These are phyloP conservation scores for Protomyces pachydermus DNA, from an alignment of 1,139 yeast species.

Conservation along the genomic window DNA sequence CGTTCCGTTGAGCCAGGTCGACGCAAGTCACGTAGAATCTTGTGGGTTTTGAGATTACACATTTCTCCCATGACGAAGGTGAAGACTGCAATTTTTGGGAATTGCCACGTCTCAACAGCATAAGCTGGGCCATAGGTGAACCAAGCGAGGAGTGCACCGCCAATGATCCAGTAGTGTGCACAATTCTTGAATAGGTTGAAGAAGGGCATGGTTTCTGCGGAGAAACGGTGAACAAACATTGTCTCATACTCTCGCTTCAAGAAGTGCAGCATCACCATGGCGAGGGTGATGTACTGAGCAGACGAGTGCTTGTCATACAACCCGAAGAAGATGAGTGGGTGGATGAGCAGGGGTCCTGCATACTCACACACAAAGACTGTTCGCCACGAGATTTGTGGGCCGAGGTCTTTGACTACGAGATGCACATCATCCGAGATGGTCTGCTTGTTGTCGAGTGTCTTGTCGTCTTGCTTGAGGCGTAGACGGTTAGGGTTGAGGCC, in stretches of 20 bases:
- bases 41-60: slow-evolving; percentile 68
- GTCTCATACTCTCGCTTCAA: slow-evolving; percentile 86
- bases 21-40: slow-evolving; percentile 55
- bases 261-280: slow-evolving; percentile 65
- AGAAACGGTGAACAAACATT: slow-evolving; percentile 72
- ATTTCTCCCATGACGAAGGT: slow-evolving; percentile 63
- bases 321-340: slow-evolving; percentile 55
- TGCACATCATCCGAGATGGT: slow-evolving; percentile 33
- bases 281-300: slow-evolving; percentile 23
- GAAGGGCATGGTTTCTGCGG: slow-evolving; percentile 87
- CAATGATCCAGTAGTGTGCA: slow-evolving; percentile 82
- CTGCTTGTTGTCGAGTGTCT: slow-evolving; percentile 34
- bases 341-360: slow-evolving; percentile 79
- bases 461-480: slow-evolving; percentile 37
- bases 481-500: slow-evolving; percentile 38
- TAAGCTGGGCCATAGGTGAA: slow-evolving; percentile 62
- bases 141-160: slow-evolving; percentile 67
- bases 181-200: slow-evolving; percentile 83
- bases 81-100: slow-evolving; percentile 32
- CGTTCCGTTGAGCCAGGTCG: slow-evolving; percentile 47
- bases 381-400: slow-evolving; percentile 90
- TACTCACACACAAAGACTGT: slow-evolving; percentile 83
- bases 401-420: slow-evolving; percentile 71
- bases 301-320: slow-evolving; percentile 2
- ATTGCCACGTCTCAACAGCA: slow-evolving; percentile 30